A percentile compares a stretch with the other conserved stretches of the same genome.
Evolutionary conservation across 2,329 filamentous ascomycete genomes (phyloP).

Genomic region (Beauveria varroae): DNA sequence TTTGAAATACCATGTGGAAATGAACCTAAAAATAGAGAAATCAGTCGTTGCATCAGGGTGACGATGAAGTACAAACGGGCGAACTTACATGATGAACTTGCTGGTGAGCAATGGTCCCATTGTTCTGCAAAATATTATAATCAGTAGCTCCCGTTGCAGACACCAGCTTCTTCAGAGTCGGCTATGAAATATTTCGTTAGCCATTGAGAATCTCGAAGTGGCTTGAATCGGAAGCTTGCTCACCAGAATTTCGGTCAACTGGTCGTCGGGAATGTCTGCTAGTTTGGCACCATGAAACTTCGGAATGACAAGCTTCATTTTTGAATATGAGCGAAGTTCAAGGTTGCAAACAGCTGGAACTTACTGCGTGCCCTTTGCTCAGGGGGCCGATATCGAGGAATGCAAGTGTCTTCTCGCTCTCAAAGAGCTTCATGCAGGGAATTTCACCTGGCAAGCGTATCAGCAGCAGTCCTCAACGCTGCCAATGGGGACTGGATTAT

Average conservation of each 20-base stretch:
- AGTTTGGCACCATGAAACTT: slow-evolving; percentile 92
- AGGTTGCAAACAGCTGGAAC: slow-evolving; percentile 20
- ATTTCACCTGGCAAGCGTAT: slow-evolving; percentile 64
- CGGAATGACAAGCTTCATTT: slow-evolving; percentile 87
- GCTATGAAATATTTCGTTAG: slow-evolving; percentile 18
- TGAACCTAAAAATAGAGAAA: slow-evolving; percentile 52
- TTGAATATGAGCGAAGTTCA: not conserved
- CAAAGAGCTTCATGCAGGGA: slow-evolving; percentile 91
- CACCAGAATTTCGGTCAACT: slow-evolving; percentile 74
- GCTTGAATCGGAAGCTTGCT: slow-evolving; percentile 17
- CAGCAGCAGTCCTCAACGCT: slow-evolving; percentile 1
- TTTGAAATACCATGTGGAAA: slow-evolving; percentile 70
- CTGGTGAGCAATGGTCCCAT: slow-evolving; percentile 86
- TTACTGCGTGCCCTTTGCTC: slow-evolving; percentile 79
- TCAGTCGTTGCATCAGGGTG: slow-evolving; percentile 1
- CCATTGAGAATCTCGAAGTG: too few relatives aligned
- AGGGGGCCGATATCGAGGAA: slow-evolving; percentile 95
- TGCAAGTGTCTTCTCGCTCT: slow-evolving; percentile 86
- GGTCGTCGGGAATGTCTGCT: slow-evolving; percentile 84
- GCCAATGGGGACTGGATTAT: slow-evolving; percentile 13
- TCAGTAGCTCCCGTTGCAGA: slow-evolving; percentile 66
- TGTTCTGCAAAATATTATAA: slow-evolving; percentile 96
- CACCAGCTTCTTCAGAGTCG: slow-evolving; percentile 72
- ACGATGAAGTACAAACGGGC: not conserved
- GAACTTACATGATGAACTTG: slow-evolving; percentile 76